Evolutionary conservation across 108 stramenopile genomes (phyloP).

Genomic region (Pseudonitzschia delicatissima): DNA sequence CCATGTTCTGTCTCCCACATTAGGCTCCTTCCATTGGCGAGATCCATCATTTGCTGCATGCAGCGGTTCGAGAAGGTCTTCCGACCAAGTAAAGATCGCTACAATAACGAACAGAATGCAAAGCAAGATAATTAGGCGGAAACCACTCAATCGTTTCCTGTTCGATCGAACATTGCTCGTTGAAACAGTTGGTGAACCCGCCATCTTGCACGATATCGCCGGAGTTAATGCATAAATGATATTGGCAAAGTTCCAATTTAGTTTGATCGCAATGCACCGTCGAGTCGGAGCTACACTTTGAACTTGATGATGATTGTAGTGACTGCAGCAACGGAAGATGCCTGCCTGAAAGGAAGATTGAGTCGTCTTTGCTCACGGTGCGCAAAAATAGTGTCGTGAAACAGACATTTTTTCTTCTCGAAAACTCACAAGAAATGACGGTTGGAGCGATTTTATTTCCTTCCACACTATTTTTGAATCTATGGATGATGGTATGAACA

Average conservation of each 20-base stretch:
- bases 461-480: not conserved
- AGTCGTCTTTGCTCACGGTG: no score
- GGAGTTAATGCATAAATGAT: no score
- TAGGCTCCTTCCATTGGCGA: not conserved
- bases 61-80: not conserved
- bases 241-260: no score
- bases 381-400: not conserved
- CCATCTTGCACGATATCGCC: no score
- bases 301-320: no score
- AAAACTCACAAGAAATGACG: not conserved
- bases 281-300: no score
- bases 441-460: not conserved
- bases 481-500: no score
- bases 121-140: not conserved
- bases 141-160: not conserved
- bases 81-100: not conserved
- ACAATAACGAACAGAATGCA: conserved; percentile 1
- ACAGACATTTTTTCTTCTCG: not conserved
- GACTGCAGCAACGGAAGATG: no score
- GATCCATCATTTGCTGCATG: not conserved
- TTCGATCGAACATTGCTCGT: not conserved
- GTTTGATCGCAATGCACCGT: no score
- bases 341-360: no score
- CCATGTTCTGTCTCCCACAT: not conserved
- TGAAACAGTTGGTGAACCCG: not conserved